These are phyloP conservation scores for Psilocybe cyanescens DNA, from an alignment of 768 basidiomycete genomes.

Conservation along the genomic window DNA sequence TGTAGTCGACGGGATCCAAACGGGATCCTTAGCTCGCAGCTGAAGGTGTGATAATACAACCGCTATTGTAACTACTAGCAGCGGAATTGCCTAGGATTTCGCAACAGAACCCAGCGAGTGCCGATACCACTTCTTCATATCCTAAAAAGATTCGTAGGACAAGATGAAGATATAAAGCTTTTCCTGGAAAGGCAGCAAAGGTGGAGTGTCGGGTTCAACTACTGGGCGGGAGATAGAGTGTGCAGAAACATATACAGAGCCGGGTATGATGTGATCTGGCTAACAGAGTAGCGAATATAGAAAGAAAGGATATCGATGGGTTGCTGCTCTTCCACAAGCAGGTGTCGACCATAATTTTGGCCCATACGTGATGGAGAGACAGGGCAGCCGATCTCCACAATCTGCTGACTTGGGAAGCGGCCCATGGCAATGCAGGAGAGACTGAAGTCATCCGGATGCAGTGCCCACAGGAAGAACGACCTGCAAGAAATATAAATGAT, in stretches of 20 bases:
- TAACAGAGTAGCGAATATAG: conserved; percentile 5
- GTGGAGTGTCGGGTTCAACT: neutral
- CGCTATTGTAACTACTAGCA: neutral
- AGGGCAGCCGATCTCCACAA: conserved; percentile 10
- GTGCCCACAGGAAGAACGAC: conserved; percentile 2
- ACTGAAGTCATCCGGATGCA: conserved; percentile 6
- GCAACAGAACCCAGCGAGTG: conserved; percentile 10
- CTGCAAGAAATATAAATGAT: conserved; percentile 8
- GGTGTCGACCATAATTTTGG: conserved; percentile 12
- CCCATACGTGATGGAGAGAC: conserved; percentile 18
- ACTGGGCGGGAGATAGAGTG: conserved; percentile 1
- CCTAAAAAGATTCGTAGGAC: neutral
- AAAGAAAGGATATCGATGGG: conserved; percentile 11
- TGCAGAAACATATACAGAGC: conserved; percentile 12
- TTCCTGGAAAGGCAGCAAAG: conserved; percentile 11
- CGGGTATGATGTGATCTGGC: conserved; percentile 12
- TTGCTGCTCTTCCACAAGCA: conserved; percentile 6
- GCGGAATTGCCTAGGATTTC: neutral
- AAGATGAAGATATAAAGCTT: conserved; percentile 8
- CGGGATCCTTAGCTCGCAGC: too few relatives aligned
- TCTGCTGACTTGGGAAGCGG: conserved; percentile 15
- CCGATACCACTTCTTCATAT: neutral
- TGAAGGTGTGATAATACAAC: too few relatives aligned
- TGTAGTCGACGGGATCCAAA: neutral
- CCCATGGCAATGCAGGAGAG: conserved; percentile 6